phyloP scores from a whole-genome alignment of 1,139 yeast species.

The Citeromyces siamensis region DNA sequence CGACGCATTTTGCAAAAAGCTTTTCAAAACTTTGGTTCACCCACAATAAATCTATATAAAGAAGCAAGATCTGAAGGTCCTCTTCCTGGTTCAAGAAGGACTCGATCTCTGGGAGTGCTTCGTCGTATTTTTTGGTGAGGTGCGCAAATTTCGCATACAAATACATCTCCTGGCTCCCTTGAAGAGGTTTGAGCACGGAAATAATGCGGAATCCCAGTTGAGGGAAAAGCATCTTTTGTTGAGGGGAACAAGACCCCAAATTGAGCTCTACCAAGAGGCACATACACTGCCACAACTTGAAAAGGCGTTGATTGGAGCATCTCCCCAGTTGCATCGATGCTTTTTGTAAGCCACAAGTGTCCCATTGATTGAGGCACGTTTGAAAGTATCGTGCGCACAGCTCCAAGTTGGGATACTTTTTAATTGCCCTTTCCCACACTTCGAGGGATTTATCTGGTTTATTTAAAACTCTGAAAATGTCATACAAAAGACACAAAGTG shows the following conservation, averaged over 20 bases:
- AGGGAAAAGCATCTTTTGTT: conserved; percentile 34
- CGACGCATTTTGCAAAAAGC: conserved; percentile 22
- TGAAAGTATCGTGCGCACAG: conserved; percentile 37
- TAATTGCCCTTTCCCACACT: conserved; percentile 43
- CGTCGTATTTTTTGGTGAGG: conserved; percentile 23
- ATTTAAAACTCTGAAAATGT: conserved; percentile 25
- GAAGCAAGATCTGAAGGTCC: conserved; percentile 46
- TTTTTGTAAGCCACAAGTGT: conserved; percentile 31
- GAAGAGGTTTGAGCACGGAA: conserved; percentile 30
- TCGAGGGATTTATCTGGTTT: conserved; percentile 24
- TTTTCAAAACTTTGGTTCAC: conserved; percentile 22
- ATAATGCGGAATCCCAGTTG: conserved; percentile 43
- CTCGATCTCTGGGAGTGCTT: conserved; percentile 21
- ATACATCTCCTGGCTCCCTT: conserved; percentile 45
- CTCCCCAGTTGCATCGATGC: conserved; percentile 30
- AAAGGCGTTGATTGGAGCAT: conserved; percentile 16
- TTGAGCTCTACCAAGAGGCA: conserved; percentile 23
- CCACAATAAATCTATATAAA: conserved; percentile 23
- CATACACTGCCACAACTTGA: conserved; percentile 36
- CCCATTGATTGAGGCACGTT: conserved; percentile 23
- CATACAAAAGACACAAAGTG: conserved; percentile 33
- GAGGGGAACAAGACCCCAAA: conserved; percentile 17
- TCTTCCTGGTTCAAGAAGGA: conserved; percentile 25
- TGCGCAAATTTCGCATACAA: conserved; percentile 26
- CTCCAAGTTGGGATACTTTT: conserved; percentile 36